Evolutionary conservation across 2,329 filamentous ascomycete species (phyloP), one percentile per base, ranked within the genome.

Genomic region (Xylaria sp.): DNA sequence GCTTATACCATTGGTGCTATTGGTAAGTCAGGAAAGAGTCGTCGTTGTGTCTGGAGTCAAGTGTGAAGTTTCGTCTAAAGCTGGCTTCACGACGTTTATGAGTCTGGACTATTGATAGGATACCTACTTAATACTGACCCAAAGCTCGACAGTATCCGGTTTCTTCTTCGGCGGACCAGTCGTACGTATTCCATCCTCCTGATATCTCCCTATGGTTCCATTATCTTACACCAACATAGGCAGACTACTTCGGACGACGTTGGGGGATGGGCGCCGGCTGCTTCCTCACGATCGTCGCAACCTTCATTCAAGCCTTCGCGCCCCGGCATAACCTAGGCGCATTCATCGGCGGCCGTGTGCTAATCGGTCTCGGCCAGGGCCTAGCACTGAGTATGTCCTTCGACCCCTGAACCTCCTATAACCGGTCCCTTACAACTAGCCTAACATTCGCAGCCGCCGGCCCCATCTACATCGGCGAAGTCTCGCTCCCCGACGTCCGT

Each of bases 1-100:
- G 80, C 84, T 10, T 89, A 90, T 70, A 88, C 85, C 1, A 86
- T 90, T 52, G 86, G 87, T 58, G 86, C 86, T 56, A 88, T 90
- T 53, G 48, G 48, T 50, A 18, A 18, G 48, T 30, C 37, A 42
- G 3, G 37, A 9, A 10, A 10, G 5, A 42, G 13, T 16, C 37
- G 37, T 42, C 9, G 37, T 42, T 13, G 3, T 5, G 5, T 42
- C 13, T 9, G 9, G 37, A 9, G 7, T 4, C 5, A 13, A 9
- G 37, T 42, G 23, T 30, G 23, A 30, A 5, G 23, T 30, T 30
- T 30, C 5, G 23, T 4, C 4, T 4, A 5, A 30, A 30, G 23
- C 23, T 5, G 4, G 23, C 23, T 5, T 16, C 16, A 16, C 16
- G 16, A 16, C 16, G 16, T 16, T 16, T 16, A 16, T 16, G 16